A percentile compares a stretch with the other conserved stretches of the same genome.
Conservation (phyloP, 306 rosid species). For the Pyrus pyrifolia region DNA sequence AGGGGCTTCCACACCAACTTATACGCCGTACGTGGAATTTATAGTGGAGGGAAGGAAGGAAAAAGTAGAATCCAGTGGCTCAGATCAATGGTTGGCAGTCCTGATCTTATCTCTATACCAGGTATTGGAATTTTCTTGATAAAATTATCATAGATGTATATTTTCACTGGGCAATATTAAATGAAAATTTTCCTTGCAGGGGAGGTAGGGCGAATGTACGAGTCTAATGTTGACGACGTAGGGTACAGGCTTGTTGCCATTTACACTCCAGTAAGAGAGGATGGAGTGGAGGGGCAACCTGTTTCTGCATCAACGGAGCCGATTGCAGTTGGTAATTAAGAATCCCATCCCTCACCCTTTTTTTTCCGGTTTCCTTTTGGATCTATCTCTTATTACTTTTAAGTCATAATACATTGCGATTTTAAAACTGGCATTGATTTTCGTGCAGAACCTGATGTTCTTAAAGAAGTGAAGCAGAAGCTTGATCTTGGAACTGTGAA, state of each 20-base stretch:
- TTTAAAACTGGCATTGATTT: conserved; percentile 11
- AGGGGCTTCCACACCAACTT: conserved; percentile 97
- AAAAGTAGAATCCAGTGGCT: conserved; percentile 97
- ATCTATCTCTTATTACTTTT: background rate
- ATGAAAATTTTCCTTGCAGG: conserved; percentile 45
- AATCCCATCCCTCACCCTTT: background rate
- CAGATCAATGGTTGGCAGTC: conserved; percentile 99
- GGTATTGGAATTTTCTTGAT: conserved; percentile 37
- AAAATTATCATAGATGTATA: background rate
- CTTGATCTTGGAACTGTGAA: conserved; percentile 91
- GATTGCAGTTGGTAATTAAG: conserved; percentile 77
- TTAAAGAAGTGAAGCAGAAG: conserved; percentile 92
- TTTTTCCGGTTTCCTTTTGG: background rate
- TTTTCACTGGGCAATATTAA: conserved; percentile 11
- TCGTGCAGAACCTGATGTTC: conserved; percentile 87
- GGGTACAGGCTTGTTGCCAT: conserved; percentile 91
- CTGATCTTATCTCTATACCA: conserved; percentile 92
- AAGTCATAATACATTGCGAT: background rate
- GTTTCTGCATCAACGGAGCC: conserved; percentile 93
- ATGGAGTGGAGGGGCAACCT: conserved; percentile 88
- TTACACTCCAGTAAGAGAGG: conserved; percentile 94
- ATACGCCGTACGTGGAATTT: conserved; percentile 82
- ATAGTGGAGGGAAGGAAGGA: conserved; percentile 98
- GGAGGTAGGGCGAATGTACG: conserved; percentile 85
- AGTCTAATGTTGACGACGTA: conserved; percentile 94